These are phyloP conservation scores for Colletotrichum trifolii DNA, from an alignment of 2,329 filamentous ascomycete species.

Conservation along the genomic window DNA sequence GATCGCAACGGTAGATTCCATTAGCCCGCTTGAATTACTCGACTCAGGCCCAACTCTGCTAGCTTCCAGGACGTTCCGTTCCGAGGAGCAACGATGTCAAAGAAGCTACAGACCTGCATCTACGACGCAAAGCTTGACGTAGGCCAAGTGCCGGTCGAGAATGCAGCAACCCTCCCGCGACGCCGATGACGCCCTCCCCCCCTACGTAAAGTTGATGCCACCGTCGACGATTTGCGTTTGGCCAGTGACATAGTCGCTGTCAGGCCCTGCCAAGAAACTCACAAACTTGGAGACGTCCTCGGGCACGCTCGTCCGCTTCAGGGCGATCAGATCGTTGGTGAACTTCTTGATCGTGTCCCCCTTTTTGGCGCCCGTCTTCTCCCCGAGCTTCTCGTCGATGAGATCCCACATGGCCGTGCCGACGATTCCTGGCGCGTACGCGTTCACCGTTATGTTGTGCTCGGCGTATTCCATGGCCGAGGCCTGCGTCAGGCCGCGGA, in stretches of 20 bases:
- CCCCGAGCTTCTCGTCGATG: constrained; percentile 66
- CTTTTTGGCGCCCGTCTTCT: constrained; percentile 58
- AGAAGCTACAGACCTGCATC: no score
- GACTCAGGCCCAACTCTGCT: no score
- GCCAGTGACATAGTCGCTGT: constrained; percentile 73
- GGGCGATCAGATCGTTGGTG: constrained; percentile 62
- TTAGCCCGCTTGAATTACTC: no score
- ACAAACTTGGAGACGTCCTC: constrained; percentile 73
- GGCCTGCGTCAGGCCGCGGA: constrained; percentile 72
- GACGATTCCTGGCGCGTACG: constrained; percentile 75
- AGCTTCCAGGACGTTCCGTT: no score
- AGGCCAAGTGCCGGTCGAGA: no score
- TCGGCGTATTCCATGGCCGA: constrained; percentile 71
- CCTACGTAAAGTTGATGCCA: constrained; percentile 45
- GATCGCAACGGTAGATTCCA: no score
- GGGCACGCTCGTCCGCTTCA: constrained; percentile 68
- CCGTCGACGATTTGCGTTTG: constrained; percentile 73
- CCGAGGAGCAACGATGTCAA: no score
- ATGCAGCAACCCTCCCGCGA: no score
- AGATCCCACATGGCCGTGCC: constrained; percentile 76
- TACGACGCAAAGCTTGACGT: no score
- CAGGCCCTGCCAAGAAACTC: constrained; percentile 68
- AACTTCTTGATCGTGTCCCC: constrained; percentile 63
- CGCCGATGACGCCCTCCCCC: no score
- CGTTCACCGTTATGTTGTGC: constrained; percentile 74